Evolutionary conservation across 495 filamentous ascomycete species (phyloP), one percentile per base, ranked within the genome.

Genomic region (Neurospora sp.): DNA sequence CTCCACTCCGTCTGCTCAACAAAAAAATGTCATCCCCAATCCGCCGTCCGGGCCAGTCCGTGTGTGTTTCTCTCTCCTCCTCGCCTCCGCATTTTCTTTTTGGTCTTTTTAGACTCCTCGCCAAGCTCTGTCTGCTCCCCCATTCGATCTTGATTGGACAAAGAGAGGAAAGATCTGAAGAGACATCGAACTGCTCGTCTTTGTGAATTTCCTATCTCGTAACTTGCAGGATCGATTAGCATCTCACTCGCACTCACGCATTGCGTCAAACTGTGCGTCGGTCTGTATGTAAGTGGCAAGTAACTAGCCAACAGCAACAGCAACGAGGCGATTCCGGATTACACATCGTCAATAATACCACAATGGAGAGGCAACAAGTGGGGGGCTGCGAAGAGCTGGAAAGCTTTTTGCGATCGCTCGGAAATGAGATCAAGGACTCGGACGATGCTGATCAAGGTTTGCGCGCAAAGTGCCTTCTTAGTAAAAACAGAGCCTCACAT

Each of bases 391-490:
- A 66, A 66, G 77, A 76, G 78, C 70, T 70, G 15, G 69, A 77
- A n/a, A 69, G 40, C 28, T 54, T 74, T 6, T 31, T 71, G 28
- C 71, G 13, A 19, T 72, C 70, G 11, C 72, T 76, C 39, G 74
- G 72, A 15, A 73, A 74, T 4, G 66, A 73, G 69, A 73, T 76
- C 24, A 28, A 40, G 11, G 21, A 70, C 5, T 66, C 70, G 9
- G 69, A 73, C 28, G 74, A 74, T 69, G 73, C 72, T 19, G 69
- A 73, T n/a, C 72, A 74, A 74, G 73, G 75, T 79, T 19, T 39
- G 72, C 62, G 40, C 40, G 28, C 38, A 39, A 39, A 59, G 19
- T 62, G 37, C 40, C 28, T 71, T 54, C 24, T 3, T 5, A 71
- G 40, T 10, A 69, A 21, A 45, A 45, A 21, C 10, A 15, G 45